A percentile compares a stretch with the other conserved stretches of the same genome.
phyloP scores from a whole-genome alignment of 2,329 filamentous ascomycete species.

The Alternaria alternata region DNA sequence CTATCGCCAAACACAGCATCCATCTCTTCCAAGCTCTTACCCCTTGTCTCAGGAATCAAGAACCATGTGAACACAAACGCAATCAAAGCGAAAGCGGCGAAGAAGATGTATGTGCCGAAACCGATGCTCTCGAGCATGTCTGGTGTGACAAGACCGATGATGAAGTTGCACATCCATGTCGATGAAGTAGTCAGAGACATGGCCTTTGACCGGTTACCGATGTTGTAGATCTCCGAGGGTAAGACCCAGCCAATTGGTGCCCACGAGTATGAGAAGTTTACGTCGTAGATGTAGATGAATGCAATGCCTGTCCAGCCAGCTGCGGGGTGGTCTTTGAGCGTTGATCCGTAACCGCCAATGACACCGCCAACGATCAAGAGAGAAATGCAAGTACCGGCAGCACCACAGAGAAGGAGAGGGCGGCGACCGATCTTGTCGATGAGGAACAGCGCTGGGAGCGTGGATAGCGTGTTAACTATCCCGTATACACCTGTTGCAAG shows the following conservation, averaged over 20 bases:
- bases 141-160: constrained; percentile 71
- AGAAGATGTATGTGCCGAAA: constrained; percentile 60
- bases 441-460: constrained; percentile 70
- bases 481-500: constrained; percentile 74
- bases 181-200: constrained; percentile 72
- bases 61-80: constrained; percentile 59
- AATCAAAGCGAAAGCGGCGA: constrained; percentile 58
- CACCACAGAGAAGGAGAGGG: constrained; percentile 68
- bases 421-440: constrained; percentile 71
- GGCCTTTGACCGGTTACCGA: constrained; percentile 73
- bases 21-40: constrained; percentile 78
- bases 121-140: constrained; percentile 73
- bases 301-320: constrained; percentile 74
- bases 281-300: constrained; percentile 69
- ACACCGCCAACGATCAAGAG: constrained; percentile 76
- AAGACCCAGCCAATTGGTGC: constrained; percentile 78
- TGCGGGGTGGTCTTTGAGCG: constrained; percentile 64
- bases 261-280: constrained; percentile 69
- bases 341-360: constrained; percentile 66
- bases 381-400: constrained; percentile 75
- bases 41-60: constrained; percentile 76
- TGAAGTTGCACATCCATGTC: constrained; percentile 84
- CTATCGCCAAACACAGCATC: constrained; percentile 87
- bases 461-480: constrained; percentile 63
- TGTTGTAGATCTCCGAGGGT: constrained; percentile 76